Conservation (phyloP, 441 rosid genomes). For the Viola pubescens region DNA sequence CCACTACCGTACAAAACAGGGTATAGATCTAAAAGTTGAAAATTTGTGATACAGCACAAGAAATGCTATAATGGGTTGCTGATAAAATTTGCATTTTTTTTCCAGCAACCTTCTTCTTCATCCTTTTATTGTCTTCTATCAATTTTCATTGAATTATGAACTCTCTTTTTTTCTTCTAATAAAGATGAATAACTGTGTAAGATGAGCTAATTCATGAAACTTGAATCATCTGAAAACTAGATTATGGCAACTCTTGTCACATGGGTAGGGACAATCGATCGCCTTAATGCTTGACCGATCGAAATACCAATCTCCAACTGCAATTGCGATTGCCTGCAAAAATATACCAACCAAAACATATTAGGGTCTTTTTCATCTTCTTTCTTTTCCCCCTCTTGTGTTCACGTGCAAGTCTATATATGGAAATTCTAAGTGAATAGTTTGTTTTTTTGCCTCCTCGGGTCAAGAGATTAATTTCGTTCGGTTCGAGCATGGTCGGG, state of each 20-base stretch:
- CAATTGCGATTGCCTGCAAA: slow-evolving; percentile 76
- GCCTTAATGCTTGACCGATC: slow-evolving; percentile 54
- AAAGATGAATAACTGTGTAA: slow-evolving; percentile 9
- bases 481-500: no score
- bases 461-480: no score
- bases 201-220: not conserved
- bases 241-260: slow-evolving; percentile 87
- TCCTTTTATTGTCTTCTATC: slow-evolving; percentile 21
- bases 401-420: no score
- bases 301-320: slow-evolving; percentile 99
- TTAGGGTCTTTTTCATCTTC: no score
- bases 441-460: no score
- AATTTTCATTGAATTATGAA: slow-evolving; percentile 17
- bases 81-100: slow-evolving; percentile 23
- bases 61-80: slow-evolving; percentile 11
- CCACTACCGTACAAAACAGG: not conserved
- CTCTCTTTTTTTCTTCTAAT: slow-evolving; percentile 11
- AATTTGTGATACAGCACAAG: slow-evolving; percentile 11
- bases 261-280: slow-evolving; percentile 82
- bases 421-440: no score
- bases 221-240: slow-evolving; percentile 49
- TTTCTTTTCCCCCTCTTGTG: no score
- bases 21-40: not conserved
- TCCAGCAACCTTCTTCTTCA: slow-evolving; percentile 20
- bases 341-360: not conserved